Percentiles rank a stretch among this genome's conserved stretches.
Evolutionary conservation across 225 moss, liverwort and hornwort species (phyloP).

Genomic region (Antitrichia curtipendula): DNA sequence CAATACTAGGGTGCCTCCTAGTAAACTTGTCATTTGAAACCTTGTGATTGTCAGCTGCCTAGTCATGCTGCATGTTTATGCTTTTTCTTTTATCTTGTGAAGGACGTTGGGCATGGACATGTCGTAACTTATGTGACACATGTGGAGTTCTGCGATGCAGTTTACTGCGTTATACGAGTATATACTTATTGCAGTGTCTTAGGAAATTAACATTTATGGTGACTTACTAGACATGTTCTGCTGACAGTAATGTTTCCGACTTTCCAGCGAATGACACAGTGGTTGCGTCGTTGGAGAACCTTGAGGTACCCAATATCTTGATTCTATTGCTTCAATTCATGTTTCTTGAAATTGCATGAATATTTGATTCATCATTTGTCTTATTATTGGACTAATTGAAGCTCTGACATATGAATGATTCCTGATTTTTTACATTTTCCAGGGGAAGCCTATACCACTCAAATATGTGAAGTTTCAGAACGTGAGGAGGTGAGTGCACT

Average conservation of each 20-base stretch:
- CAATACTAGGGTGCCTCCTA: neutral
- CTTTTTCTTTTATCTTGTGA: neutral
- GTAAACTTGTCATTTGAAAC: neutral
- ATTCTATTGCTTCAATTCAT: neutral
- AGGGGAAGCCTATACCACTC: constrained; percentile 91
- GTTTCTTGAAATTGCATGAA: neutral
- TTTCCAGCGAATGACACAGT: constrained; percentile 79
- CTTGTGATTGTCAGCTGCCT: neutral
- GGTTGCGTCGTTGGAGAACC: constrained; percentile 65
- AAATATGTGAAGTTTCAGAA: constrained; percentile 99
- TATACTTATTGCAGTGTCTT: neutral
- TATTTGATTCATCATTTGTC: neutral
- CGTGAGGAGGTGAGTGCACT: constrained; percentile 66
- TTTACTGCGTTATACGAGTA: neutral
- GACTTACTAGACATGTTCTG: constrained; percentile 12
- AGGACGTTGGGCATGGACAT: neutral
- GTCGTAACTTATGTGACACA: neutral
- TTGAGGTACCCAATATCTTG: constrained; percentile 47
- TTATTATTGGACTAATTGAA: neutral
- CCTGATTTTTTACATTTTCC: neutral
- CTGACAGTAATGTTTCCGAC: constrained; percentile 79
- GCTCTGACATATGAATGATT: neutral
- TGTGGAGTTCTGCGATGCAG: neutral
- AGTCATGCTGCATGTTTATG: neutral
- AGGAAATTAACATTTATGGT: neutral